Base-by-base conservation (phyloP, 352 stramenopile genomes). In the Phytophthora capsici region DNA sequence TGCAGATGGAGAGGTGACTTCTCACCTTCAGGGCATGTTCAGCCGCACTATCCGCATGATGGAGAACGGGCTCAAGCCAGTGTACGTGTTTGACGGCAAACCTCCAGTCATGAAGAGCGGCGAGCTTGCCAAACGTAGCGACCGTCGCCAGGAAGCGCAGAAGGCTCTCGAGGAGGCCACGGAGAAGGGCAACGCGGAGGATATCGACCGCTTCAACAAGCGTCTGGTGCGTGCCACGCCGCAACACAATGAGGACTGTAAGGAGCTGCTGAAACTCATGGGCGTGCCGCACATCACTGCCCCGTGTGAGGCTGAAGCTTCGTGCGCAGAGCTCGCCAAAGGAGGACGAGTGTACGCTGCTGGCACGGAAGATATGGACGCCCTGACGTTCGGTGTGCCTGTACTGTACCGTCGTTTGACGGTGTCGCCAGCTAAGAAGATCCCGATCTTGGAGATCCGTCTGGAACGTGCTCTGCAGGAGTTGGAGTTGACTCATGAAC, bases 41-140 rank as follows among this genome's bases (percentile, higher is more conserved):
- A 99, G 98, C 77, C 90, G 97, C 14, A 99, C 98, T 23, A 99
- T 99, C 75, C 96, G 97, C 32, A 95, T 99, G 73, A 94, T 99
- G 73, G 89, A 97, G 51, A 97, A 98, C 71, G 98, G 98, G 13
- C 85, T 99, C 52, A 98, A 98, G 69, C 98, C 98, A 12, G 94
- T 99, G 32, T 99, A 98, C 71, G 96, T 99, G 14, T 99, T 99
- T 81, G 98, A 99, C 67, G 98, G 98, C 30, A 99, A 99, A 77
- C 97, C 98, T 34, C 98, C 98, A 5, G 80, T 95, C 36, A 93
- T 99, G 72, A 99, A 99, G 80, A 90, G 82, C 48, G 95, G 94
- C 12, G 98, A 99, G 81, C 74, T 99, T 43, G 77, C 89, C 32
- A 99, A 99, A 71, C 90, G 97, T 45, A 95, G 90, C 53, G 87